Percentiles rank a stretch among this genome's conserved stretches.
Evolutionary conservation across 257 asterid species (phyloP).

Genomic region (Schizonepeta tenuifolia): DNA sequence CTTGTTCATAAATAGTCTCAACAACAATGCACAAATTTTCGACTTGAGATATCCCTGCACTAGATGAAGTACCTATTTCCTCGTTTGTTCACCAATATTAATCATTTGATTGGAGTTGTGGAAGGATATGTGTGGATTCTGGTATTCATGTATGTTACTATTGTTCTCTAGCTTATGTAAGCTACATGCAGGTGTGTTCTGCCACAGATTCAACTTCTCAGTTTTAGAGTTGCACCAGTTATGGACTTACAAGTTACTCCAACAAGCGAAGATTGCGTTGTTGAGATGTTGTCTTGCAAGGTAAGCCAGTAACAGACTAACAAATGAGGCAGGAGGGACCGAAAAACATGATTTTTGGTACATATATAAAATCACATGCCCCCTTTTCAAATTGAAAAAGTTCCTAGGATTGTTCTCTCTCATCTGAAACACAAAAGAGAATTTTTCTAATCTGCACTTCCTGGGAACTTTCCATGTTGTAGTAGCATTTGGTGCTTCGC

Average conservation of each 20-base stretch:
- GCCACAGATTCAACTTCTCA: slow-evolving; percentile 77
- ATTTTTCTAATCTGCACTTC: too few relatives aligned
- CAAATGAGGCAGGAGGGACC: neutral
- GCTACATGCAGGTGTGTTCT: slow-evolving; percentile 69
- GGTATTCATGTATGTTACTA: slow-evolving; percentile 9
- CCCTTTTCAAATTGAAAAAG: neutral
- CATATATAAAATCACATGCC: neutral
- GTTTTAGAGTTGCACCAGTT: slow-evolving; percentile 80
- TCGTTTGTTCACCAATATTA: neutral
- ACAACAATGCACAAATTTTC: neutral
- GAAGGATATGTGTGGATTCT: slow-evolving; percentile 16
- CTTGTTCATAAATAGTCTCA: neutral
- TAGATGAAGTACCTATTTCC: neutral
- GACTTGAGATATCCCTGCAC: neutral
- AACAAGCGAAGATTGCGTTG: slow-evolving; percentile 58
- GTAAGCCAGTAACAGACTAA: slow-evolving; percentile 39
- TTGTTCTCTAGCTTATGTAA: slow-evolving; percentile 24
- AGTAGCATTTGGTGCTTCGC: slow-evolving; percentile 9
- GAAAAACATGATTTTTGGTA: neutral
- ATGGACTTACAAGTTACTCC: slow-evolving; percentile 72
- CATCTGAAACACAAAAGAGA: neutral
- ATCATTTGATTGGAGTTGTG: neutral
- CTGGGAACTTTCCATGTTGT: neutral
- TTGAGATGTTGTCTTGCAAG: slow-evolving; percentile 86
- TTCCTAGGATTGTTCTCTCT: neutral